Evolutionary conservation across 148 eudicot genomes (phyloP).

Genomic region (Simmondsia chinensis): DNA sequence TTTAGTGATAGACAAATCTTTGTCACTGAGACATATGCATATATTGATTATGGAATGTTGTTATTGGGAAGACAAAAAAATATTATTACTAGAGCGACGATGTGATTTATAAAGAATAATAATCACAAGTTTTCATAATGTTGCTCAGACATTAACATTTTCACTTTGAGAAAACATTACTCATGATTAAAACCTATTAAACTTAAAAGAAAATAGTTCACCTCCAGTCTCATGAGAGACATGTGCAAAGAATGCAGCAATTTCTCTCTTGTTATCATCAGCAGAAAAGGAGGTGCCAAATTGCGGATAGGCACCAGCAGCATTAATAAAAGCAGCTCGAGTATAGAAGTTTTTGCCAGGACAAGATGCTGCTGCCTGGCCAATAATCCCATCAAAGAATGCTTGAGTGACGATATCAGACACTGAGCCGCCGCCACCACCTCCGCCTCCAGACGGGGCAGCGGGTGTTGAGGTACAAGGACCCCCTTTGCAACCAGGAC

Average conservation of each 20-base stretch:
- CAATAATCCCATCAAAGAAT: conserved; percentile 43
- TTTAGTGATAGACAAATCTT: too few species aligned
- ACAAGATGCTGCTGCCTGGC: conserved; percentile 23
- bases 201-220: conserved; percentile 18
- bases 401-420: conserved; percentile 24
- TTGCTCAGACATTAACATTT: neutral
- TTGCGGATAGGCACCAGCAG: conserved; percentile 12
- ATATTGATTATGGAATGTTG: too few species aligned
- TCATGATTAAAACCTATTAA: too few species aligned
- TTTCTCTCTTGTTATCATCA: conserved; percentile 43
- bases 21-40: too few species aligned
- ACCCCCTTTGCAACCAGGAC: conserved; percentile 31
- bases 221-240: conserved; percentile 64
- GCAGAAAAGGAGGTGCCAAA: conserved; percentile 41
- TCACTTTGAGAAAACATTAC: too few species aligned
- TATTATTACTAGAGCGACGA: too few species aligned
- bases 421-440: conserved; percentile 18
- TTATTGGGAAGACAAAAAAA: too few species aligned
- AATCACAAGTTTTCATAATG: neutral
- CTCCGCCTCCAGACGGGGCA: conserved; percentile 2
- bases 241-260: conserved; percentile 75
- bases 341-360: conserved; percentile 51
- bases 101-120: neutral
- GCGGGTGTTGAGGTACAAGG: conserved; percentile 20
- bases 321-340: conserved; percentile 32